A percentile compares a stretch with the other conserved stretches of the same genome.
These are phyloP conservation scores for Lanmaoa rubissima DNA, from an alignment of 768 basidiomycete genomes.

Conservation along the genomic window DNA sequence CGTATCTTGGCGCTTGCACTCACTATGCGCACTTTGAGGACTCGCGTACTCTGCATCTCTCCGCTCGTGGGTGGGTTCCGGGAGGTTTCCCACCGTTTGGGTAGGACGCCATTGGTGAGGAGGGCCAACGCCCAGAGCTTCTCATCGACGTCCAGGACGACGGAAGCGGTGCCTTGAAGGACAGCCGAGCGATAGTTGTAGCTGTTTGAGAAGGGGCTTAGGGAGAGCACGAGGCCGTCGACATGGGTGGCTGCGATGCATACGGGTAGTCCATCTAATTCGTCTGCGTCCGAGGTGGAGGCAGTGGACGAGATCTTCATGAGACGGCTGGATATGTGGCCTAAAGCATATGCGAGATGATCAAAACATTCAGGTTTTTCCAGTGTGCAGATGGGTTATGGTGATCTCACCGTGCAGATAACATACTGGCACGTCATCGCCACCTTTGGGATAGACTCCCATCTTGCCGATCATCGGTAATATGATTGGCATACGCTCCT, in stretches of 20 bases:
- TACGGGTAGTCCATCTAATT: constrained; percentile 11
- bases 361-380: not conserved
- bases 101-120: constrained; percentile 23
- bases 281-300: not conserved
- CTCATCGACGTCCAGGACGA: constrained; percentile 19
- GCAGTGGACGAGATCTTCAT: constrained; percentile 21
- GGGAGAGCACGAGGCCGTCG: constrained; percentile 24
- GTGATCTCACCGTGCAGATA: constrained; percentile 23
- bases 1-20: constrained; percentile 26
- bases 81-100: constrained; percentile 21
- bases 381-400: too few relatives aligned
- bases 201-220: constrained; percentile 26
- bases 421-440: constrained; percentile 11
- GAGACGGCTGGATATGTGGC: constrained; percentile 24
- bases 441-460: constrained; percentile 12
- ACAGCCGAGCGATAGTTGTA: constrained; percentile 29
- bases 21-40: constrained; percentile 23
- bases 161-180: constrained; percentile 18
- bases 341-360: not conserved
- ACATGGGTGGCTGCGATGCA: constrained; percentile 27
- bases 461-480: constrained; percentile 29
- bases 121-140: constrained; percentile 26
- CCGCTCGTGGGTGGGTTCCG: constrained; percentile 20
- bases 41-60: constrained; percentile 23
- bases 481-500: constrained; percentile 18